Evolutionary conservation across 148 eudicot genomes (phyloP), one percentile per base, ranked within the genome.

Genomic region (Spergularia marina): DNA sequence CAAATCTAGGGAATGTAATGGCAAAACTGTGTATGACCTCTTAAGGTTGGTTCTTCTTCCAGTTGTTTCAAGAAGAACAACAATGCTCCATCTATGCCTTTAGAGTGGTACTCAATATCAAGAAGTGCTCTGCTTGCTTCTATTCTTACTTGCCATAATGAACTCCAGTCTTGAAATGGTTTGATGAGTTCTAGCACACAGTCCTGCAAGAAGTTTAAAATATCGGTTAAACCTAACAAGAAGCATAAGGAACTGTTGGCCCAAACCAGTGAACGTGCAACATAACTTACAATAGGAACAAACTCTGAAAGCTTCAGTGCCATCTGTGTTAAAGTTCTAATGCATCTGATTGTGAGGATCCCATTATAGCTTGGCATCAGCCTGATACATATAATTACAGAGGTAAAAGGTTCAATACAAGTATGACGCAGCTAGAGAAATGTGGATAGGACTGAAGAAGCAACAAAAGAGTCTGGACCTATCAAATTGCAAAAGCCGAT

Each of bases 301-400:
- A 81, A 89, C 51, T 86, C 97, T 71, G 89, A 87, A 68, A 95
- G 90, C 84, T 95, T 95, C 75, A 90, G 71, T 47, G 99, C 94
- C 69, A 95, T 88, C 82, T 92, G 97, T 9, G 94, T 87, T 83
- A 95, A 79, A 36, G 97, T 81, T 70, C 90, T 86, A 78, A 95
- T 90, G 84, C 97, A 95, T 75, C 97, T 90, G 81, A 89, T 79
- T 25, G 91, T 91, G 78, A 95, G 76, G 56, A 92, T 79, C 25
- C 97, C 96, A 85, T 95, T 95, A 85, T 95, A 87, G 84, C 96
- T 92, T 80, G 99, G 97, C 96, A 95, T 95, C 82, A 95, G 77
- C 90, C 99, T 94, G 82, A 47, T 59, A 75, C 69, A 82, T 25
- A 49, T 41, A 65, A 80, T 54, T 41, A 73, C 60, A 83, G 44